Base-by-base conservation (phyloP, 257 asterid species). In the Catharanthus roseus region DNA sequence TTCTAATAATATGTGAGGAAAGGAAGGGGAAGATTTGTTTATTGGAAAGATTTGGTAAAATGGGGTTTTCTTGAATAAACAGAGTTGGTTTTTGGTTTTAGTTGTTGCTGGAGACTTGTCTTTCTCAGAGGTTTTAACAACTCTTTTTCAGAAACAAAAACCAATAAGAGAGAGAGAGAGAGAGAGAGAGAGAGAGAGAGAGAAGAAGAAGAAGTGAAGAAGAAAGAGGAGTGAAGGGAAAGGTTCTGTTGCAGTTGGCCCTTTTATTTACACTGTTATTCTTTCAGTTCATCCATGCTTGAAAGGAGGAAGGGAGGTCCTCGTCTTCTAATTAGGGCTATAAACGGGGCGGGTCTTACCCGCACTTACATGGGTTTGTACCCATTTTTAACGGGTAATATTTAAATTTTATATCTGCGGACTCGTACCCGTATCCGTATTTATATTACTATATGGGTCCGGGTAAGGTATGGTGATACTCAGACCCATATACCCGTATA, bases 101-200 rank as follows among this genome's bases (percentile, higher is more conserved):
- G n/a, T n/a, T n/a, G n/a, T n/a, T 79, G 90, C 72, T 56, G 91
- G 89, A 82, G 84, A 61, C 13, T 82, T 81, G 91, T 85, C 90
- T 54, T 75, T 80, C 86, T 84, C 86, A 72, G 39, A 44, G 58
- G 75, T 80, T 21, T 26, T 41, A 47, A 18, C 73, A 53, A 65
- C 57, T 67, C 24, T 67, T 7, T 26, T 2, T 18, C 73, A 74
- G 36, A 0, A 54, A 16, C 34, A 28, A 24, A 62, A 74, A 74
- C 67, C 61, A 74, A 16, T 44, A 45, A 53, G 56, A 55, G 61
- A 44, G 36, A 58, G 53, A 42, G n/a, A n/a, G n/a, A n/a, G n/a
- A n/a, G n/a, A n/a, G n/a, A n/a, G n/a, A n/a, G n/a, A n/a, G n/a
- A 51, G 55, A 54, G 60, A 42, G 34, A 58, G 53, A 42, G 65